A percentile compares a stretch with the other conserved stretches of the same genome.
These are phyloP conservation scores for Agrocybe chaxingu DNA, from an alignment of 768 basidiomycete species.

Conservation along the genomic window DNA sequence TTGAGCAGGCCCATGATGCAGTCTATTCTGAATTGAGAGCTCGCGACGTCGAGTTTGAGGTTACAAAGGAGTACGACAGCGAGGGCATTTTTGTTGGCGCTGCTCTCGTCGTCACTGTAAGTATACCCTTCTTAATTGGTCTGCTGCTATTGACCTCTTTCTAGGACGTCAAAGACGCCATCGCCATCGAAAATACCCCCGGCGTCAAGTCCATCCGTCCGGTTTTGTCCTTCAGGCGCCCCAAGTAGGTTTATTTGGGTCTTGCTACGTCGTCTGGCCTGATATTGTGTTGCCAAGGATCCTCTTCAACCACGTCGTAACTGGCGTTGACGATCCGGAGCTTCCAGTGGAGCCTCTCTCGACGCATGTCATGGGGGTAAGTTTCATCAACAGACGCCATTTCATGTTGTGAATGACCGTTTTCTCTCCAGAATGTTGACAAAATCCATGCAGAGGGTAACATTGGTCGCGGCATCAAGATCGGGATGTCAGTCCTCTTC, in stretches of 20 bases:
- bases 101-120: slow-evolving; percentile 43
- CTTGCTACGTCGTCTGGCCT: not conserved
- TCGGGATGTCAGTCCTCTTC: slow-evolving; percentile 50
- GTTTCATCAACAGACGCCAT: slow-evolving; percentile 3
- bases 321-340: no score
- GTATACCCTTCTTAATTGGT: slow-evolving; percentile 13
- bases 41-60: slow-evolving; percentile 40
- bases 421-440: slow-evolving; percentile 48
- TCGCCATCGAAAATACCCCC: slow-evolving; percentile 37
- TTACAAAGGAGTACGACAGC: slow-evolving; percentile 50
- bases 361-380: slow-evolving; percentile 53
- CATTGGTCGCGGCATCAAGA: slow-evolving; percentile 61
- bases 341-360: slow-evolving; percentile 16
- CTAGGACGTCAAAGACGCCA: slow-evolving; percentile 40
- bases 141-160: not conserved
- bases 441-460: slow-evolving; percentile 61
- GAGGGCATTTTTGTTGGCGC: slow-evolving; percentile 58
- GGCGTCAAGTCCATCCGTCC: slow-evolving; percentile 63
- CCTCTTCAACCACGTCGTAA: no score
- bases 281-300: not conserved
- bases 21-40: slow-evolving; percentile 47
- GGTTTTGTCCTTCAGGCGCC: slow-evolving; percentile 38
- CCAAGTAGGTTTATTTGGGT: slow-evolving; percentile 30
- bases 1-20: slow-evolving; percentile 40
- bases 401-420: not conserved